Percentiles rank a stretch among this genome's conserved stretches.
These are phyloP conservation scores for Fusarium denticulatum DNA, from an alignment of 2,329 filamentous ascomycete species.

Conservation along the genomic window DNA sequence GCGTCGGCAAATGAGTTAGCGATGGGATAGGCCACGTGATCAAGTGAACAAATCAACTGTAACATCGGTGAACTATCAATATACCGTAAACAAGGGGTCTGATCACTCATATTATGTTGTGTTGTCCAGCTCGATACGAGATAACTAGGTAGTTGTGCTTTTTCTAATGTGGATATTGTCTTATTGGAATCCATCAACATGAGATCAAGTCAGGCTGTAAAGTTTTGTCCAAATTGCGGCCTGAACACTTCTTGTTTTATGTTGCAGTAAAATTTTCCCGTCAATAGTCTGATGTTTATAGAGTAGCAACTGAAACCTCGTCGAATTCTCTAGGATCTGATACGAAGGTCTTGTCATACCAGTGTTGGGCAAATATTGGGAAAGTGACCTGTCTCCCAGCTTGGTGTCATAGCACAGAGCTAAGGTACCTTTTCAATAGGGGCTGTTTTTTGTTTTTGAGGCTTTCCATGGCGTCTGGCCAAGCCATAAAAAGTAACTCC, in stretches of 20 bases:
- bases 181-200: background rate
- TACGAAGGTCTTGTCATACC: background rate
- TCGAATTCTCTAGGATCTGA: background rate
- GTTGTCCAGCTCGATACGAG: background rate
- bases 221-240: background rate
- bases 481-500: background rate
- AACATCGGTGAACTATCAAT: background rate
- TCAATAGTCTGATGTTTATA: background rate
- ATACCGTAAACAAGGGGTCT: background rate
- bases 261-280: background rate
- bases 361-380: background rate
- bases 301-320: background rate
- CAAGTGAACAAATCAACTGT: background rate
- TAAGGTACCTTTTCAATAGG: background rate
- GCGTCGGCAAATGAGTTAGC: background rate
- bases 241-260: background rate
- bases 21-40: background rate
- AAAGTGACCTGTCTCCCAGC: background rate
- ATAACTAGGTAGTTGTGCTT: background rate
- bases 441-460: background rate
- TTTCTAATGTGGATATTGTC: background rate
- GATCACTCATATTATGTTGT: background rate
- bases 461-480: background rate
- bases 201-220: background rate
- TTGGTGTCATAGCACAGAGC: background rate